Evolutionary conservation across 441 rosid genomes (phyloP), one percentile per base, ranked within the genome.

Genomic region (Eruca vesicaria): DNA sequence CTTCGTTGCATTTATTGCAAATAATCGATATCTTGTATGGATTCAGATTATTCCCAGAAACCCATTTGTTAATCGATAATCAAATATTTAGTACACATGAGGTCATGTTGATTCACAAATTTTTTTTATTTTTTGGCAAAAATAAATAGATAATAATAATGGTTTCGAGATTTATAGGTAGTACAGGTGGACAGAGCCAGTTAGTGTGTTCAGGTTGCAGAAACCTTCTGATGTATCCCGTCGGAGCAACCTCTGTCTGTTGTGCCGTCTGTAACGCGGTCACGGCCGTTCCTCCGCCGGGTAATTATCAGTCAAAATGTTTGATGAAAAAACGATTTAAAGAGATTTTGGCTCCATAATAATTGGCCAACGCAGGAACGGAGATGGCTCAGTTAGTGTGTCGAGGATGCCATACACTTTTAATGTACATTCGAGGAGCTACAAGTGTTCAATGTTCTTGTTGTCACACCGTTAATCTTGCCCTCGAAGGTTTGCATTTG

Each of bases 261-360:
- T 96, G 99, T 67, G 99, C 99, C 18, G 97, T 96, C 18, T 96
- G 99, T 88, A 96, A 88, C 88, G 98, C 96, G 56, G 97, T 96
- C 71, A 96, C 99, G 15, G 89, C 90, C 2, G 99, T 96, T 65
- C 98, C 99, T 12, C 97, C 98, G 60, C 97, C 96, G 3, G 99
- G 99, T 91, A 86, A 45, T 52, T 1, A 55, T 56, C 29, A 1
- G 14, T 63, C 14, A 50, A 48, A 31, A 69, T 63, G 1, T 43
- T 68, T 50, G 50, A 4, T 55, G 45, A 15, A 28, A 11, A 60
- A 59, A 5, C 2, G 14, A 38, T 14, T 23, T 38, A 14, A 6
- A 5, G 28, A 45, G 21, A 64, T 16, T 31, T 11, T 50, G 21
- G 23, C 16, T 62, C 29, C 72, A 33, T 60, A 32, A 29, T 1